phyloP scores from a whole-genome alignment of 371 early-diverging fungal species.

The Chytridium lagenaria region DNA sequence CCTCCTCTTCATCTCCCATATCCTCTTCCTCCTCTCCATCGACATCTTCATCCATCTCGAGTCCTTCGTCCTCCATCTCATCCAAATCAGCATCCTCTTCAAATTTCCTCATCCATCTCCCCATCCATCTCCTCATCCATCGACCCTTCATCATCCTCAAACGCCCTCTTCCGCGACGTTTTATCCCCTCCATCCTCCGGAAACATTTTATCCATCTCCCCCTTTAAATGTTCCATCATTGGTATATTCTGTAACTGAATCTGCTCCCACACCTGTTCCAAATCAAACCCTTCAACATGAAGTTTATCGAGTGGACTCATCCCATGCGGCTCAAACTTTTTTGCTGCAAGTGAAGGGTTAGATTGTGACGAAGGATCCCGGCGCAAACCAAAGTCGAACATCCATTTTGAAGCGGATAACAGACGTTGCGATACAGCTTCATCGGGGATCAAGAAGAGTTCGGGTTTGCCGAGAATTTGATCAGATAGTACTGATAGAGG shows the following conservation, averaged over 20 bases:
- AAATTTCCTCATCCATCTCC: constrained; percentile 29
- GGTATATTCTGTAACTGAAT: constrained; percentile 84
- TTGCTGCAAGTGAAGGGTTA: constrained; percentile 44
- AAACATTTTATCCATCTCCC: constrained; percentile 56
- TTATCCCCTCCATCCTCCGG: not conserved
- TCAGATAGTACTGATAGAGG: too few species aligned
- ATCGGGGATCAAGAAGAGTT: too few species aligned
- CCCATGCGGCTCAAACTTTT: constrained; percentile 60
- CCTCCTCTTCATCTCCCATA: constrained; percentile 22
- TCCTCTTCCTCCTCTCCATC: constrained; percentile 45
- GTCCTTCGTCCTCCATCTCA: constrained; percentile 49
- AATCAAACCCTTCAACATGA: constrained; percentile 78
- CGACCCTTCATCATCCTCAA: constrained; percentile 23
- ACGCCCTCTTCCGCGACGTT: not conserved
- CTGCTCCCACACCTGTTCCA: constrained; percentile 93
- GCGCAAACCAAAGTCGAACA: constrained; percentile 62
- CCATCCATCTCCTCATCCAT: constrained; percentile 39
- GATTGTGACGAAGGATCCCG: not conserved
- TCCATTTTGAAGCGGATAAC: constrained; percentile 44
- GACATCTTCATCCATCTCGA: constrained; percentile 52
- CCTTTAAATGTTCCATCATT: constrained; percentile 68
- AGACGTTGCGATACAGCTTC: too few species aligned
- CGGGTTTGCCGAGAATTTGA: too few species aligned
- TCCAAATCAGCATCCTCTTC: constrained; percentile 49
- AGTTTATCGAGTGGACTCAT: constrained; percentile 66